phyloP scores from a whole-genome alignment of 2,329 filamentous ascomycete genomes.

The Botrytis elliptica region DNA sequence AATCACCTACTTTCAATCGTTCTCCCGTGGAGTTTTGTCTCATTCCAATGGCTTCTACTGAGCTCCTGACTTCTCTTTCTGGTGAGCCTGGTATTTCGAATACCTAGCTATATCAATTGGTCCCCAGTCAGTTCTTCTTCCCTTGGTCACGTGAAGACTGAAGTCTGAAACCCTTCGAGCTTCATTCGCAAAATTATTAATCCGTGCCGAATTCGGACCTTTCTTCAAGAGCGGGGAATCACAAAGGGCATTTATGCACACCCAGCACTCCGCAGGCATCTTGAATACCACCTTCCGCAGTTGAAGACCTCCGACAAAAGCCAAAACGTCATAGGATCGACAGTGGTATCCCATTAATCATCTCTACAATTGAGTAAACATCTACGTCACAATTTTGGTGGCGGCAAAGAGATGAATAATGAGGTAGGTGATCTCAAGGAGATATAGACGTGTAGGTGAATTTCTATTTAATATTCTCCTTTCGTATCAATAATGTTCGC shows the following conservation, averaged over 20 bases:
- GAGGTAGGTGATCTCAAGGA: neutral
- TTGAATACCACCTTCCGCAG: neutral
- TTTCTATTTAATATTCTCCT: neutral
- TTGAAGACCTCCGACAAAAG: neutral
- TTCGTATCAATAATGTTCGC: slow-evolving; percentile 10
- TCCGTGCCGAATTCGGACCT: neutral
- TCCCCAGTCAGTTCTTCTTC: neutral
- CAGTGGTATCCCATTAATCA: neutral
- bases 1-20: too few relatives aligned
- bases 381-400: neutral
- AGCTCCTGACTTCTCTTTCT: neutral
- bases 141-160: neutral
- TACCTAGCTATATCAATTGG: neutral
- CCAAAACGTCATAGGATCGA: neutral
- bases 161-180: neutral
- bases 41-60: neutral
- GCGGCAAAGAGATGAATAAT: neutral
- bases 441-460: neutral
- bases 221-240: neutral
- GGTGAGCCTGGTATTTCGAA: neutral
- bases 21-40: too few relatives aligned
- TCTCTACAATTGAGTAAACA: neutral
- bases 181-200: neutral
- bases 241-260: neutral
- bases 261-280: neutral